These are phyloP conservation scores for Claviceps pusilla DNA, from an alignment of 2,329 filamentous ascomycete genomes.

Conservation along the genomic window DNA sequence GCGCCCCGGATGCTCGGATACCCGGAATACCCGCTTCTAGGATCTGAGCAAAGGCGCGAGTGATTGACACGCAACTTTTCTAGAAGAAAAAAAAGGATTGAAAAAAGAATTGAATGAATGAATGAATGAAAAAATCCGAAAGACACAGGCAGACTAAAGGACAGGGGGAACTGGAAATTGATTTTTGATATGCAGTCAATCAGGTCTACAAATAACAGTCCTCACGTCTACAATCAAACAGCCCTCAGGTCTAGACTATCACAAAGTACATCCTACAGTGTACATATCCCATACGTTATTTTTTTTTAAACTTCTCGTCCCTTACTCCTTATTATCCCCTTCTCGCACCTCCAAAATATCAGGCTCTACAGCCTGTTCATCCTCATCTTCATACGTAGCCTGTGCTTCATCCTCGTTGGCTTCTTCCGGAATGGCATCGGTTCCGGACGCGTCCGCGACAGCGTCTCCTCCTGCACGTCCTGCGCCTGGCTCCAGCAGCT, in stretches of 20 bases:
- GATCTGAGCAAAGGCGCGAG: too few relatives aligned
- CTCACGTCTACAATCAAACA: neutral
- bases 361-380: constrained; percentile 17
- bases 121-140: neutral
- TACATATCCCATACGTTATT: neutral
- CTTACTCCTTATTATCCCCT: neutral
- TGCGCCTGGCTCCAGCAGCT: constrained; percentile 7
- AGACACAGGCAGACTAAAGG: too few relatives aligned
- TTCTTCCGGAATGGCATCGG: constrained; percentile 11
- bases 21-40: too few relatives aligned
- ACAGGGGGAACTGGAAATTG: too few relatives aligned
- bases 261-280: neutral
- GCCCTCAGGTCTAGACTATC: neutral
- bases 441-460: constrained; percentile 7
- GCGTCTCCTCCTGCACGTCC: neutral
- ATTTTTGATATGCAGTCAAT: too few relatives aligned
- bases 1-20: too few relatives aligned
- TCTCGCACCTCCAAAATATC: constrained; percentile 23
- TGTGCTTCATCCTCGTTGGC: constrained; percentile 15
- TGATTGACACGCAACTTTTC: too few relatives aligned
- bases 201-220: too few relatives aligned
- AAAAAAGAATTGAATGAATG: neutral
- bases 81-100: neutral
- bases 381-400: constrained; percentile 17
- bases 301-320: neutral